Base-by-base conservation (phyloP, 257 asterid species). In the Ilex aquifolium region DNA sequence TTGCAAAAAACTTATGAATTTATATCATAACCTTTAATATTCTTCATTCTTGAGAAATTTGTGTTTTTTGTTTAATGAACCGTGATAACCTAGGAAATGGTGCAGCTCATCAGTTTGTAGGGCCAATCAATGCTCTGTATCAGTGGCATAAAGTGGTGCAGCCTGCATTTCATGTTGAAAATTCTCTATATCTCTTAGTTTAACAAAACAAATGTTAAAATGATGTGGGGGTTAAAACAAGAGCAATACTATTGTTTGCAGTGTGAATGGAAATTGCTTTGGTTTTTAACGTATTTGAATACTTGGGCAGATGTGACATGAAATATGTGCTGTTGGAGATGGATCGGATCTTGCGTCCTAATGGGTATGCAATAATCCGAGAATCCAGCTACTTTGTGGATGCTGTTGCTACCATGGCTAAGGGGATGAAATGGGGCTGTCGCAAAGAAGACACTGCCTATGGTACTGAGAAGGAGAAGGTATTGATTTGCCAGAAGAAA, bases 361-460 rank as follows among this genome's bases (percentile, higher is more conserved):
- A 83, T 7, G 97, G 96, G 57, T 88, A 85, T 15, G 95, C 86
- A 15, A 69, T 93, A 40, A 81, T 90, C 70, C 91, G 96, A 3
- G 99, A 93, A 56, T 82, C 97, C 1, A 82, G 89, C 73, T 88
- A 81, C 69, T 88, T 74, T 5, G 72, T 79, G 2, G 95, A 93
- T 63, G 79, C 82, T 13, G 70, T 93, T 31, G 82, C 95, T 15
- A 74, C 88, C 6, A 36, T 84, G 16, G 99, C 91, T 10, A 86
- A 90, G 70, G 97, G 96, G 29, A 80, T 93, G 96, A 82, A 64
- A 76, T 93, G 99, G 99, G 79, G 88, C 50, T 93, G 99, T 44
- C 95, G 82, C 9, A 78, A 85, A 76, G 99, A 84, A 74, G 91
- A 80, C 7, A 90, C 99, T 0, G 99, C 90, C 27, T 76, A 74